A percentile compares a stretch with the other conserved stretches of the same genome.
phyloP scores from a whole-genome alignment of 805 yeast species.

The Zygosaccharomyces rouxii region DNA sequence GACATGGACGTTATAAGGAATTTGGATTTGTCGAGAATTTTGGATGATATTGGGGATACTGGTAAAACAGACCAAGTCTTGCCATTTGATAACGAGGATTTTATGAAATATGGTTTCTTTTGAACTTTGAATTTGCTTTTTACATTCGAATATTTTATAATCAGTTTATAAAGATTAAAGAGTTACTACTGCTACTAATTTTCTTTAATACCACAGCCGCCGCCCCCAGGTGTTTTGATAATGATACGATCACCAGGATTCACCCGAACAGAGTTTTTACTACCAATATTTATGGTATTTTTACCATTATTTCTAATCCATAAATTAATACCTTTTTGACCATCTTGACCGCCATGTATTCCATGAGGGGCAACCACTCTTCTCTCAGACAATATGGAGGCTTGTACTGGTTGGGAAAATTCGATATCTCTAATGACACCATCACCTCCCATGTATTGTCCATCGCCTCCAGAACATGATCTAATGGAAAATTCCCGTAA shows the following conservation, averaged over 20 bases:
- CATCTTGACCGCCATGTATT: slow-evolving; percentile 73
- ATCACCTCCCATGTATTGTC: slow-evolving; percentile 70
- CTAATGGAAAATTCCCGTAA: slow-evolving; percentile 68
- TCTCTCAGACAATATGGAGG: slow-evolving; percentile 81
- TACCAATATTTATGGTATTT: slow-evolving; percentile 52
- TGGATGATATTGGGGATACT: slow-evolving; percentile 9
- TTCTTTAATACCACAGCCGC: slow-evolving; percentile 56
- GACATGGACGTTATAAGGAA: slow-evolving; percentile 10
- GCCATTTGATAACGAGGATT: slow-evolving; percentile 14
- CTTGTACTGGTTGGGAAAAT: slow-evolving; percentile 64
- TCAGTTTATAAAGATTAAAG: neutral
- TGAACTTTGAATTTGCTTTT: neutral
- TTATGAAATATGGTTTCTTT: slow-evolving; percentile 7
- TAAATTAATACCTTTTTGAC: slow-evolving; percentile 62
- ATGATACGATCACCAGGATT: slow-evolving; percentile 62
- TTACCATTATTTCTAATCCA: slow-evolving; percentile 41
- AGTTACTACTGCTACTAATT: neutral
- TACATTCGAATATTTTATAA: no score
- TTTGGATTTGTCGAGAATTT: slow-evolving; percentile 14
- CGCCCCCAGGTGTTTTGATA: slow-evolving; percentile 81
- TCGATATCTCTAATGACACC: slow-evolving; percentile 84
- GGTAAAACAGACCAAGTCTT: slow-evolving; percentile 2
- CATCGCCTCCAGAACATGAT: slow-evolving; percentile 72
- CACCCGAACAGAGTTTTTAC: slow-evolving; percentile 58
- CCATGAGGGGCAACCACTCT: slow-evolving; percentile 85